These are phyloP conservation scores for Gaeumannomyces tritici DNA, from an alignment of 2,329 filamentous ascomycete genomes.

Conservation along the genomic window DNA sequence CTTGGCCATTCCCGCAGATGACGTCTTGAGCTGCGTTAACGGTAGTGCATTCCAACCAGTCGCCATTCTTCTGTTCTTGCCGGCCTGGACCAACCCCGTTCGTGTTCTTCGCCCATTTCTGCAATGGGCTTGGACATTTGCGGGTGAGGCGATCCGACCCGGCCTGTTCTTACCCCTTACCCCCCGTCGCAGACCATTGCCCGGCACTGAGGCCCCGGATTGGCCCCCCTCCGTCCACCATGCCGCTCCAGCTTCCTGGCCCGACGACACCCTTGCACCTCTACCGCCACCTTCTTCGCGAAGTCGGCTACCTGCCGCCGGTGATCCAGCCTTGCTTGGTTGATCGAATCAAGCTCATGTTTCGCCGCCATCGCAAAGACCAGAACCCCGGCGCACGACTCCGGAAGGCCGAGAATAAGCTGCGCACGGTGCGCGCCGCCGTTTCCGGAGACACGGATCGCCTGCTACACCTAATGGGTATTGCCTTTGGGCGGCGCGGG, in stretches of 20 bases:
- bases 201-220: neutral
- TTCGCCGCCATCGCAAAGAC: constrained; percentile 28
- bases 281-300: constrained; percentile 51
- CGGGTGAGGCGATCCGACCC: neutral
- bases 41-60: too few species aligned
- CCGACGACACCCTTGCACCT: constrained; percentile 28
- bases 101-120: neutral
- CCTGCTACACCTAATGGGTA: constrained; percentile 36
- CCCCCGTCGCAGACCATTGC: neutral
- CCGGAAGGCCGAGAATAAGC: constrained; percentile 27
- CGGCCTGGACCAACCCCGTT: neutral
- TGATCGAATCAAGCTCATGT: constrained; percentile 33
- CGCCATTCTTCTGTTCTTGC: neutral
- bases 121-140: neutral
- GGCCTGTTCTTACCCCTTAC: neutral
- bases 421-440: constrained; percentile 41
- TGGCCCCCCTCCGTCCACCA: neutral
- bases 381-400: constrained; percentile 18
- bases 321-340: constrained; percentile 35
- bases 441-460: constrained; percentile 37
- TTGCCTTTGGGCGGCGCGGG: constrained; percentile 44
- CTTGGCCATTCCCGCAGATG: too few species aligned
- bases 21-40: neutral
- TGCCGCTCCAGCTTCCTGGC: constrained; percentile 3
- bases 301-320: constrained; percentile 49